A percentile compares a stretch with the other conserved stretches of the same genome.
phyloP scores from a whole-genome alignment of 2,329 filamentous ascomycete species.

The Fusarium neocosmosporiellum region DNA sequence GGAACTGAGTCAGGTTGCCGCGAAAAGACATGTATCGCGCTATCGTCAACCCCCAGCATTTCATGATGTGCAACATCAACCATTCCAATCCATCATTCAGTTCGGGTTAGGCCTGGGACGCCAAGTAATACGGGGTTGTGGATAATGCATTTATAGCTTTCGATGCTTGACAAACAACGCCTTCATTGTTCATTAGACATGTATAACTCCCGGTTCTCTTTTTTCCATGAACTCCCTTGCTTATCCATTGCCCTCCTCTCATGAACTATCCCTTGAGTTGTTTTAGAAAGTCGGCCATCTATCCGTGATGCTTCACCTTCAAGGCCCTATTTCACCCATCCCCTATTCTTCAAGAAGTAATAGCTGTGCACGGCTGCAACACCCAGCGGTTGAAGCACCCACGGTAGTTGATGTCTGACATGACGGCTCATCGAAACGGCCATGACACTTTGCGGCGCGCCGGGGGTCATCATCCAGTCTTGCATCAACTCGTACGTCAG shows the following conservation, averaged over 20 bases:
- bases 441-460: constrained; percentile 57
- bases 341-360: constrained; percentile 38
- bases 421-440: constrained; percentile 49
- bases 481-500: constrained; percentile 59
- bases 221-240: neutral
- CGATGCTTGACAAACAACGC: neutral
- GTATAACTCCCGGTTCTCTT: neutral
- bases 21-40: constrained; percentile 14
- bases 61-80: neutral
- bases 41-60: constrained; percentile 13
- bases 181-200: neutral
- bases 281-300: neutral
- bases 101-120: neutral
- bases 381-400: constrained; percentile 46
- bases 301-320: neutral
- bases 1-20: accelerated
- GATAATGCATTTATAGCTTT: neutral
- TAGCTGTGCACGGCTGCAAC: constrained; percentile 44
- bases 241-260: neutral
- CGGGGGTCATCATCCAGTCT: constrained; percentile 60
- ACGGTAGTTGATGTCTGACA: constrained; percentile 46
- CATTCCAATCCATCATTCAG: neutral
- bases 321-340: constrained; percentile 16
- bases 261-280: neutral
- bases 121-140: neutral